phyloP scores from a whole-genome alignment of 2,329 filamentous ascomycete genomes.

The Seiridium unicorne region DNA sequence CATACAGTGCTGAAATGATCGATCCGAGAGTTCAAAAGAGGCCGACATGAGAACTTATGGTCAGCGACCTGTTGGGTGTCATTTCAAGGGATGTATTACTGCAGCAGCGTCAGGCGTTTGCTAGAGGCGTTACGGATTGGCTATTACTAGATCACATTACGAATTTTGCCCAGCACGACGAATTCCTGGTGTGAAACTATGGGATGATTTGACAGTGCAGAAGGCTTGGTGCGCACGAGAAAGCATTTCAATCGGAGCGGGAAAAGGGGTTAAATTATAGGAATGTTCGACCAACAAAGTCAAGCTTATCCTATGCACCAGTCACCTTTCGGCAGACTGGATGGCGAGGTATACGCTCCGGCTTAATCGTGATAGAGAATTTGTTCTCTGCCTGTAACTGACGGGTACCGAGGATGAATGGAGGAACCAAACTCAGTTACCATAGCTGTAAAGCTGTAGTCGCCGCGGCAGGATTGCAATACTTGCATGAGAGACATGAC shows the following conservation, averaged over 20 bases:
- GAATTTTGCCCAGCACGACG: neutral
- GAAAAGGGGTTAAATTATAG: neutral
- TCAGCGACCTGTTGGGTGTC: too few relatives aligned
- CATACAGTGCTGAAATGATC: conserved; percentile 87
- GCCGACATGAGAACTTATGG: neutral
- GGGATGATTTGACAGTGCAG: too few relatives aligned
- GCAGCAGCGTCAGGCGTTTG: neutral
- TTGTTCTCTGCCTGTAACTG: conserved; percentile 74
- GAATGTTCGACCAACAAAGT: conserved; percentile 88
- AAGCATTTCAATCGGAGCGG: conserved; percentile 4
- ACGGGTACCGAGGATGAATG: conserved; percentile 80
- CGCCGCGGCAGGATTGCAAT: conserved; percentile 48
- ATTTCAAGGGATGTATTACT: neutral
- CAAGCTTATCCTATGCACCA: conserved; percentile 91
- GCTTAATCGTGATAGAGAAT: conserved; percentile 89
- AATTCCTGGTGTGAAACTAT: too few relatives aligned
- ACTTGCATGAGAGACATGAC: neutral
- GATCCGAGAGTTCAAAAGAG: conserved; percentile 14
- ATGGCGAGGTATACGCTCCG: conserved; percentile 88
- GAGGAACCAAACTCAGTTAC: conserved; percentile 61
- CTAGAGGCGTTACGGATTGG: neutral
- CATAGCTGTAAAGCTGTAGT: conserved; percentile 47
- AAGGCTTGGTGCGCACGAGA: too few relatives aligned
- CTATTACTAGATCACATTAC: neutral
- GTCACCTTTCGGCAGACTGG: conserved; percentile 70